Conservation (phyloP, 2,329 filamentous ascomycete species). For the Exophiala viscosa region DNA sequence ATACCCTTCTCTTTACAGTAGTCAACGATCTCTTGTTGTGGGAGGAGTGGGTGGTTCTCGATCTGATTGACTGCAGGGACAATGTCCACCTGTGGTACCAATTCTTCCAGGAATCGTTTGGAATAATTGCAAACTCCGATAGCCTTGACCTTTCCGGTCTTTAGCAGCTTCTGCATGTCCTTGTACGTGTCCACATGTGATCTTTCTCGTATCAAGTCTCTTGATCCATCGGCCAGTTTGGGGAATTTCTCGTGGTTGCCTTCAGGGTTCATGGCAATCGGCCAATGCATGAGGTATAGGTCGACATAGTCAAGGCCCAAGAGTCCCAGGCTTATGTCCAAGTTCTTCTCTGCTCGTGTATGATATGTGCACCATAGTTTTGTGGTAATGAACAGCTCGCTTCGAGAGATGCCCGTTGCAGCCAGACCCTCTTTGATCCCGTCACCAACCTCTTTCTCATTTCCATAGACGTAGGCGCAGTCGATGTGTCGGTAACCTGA, state of each 20-base stretch:
- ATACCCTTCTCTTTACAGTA: conserved; percentile 51
- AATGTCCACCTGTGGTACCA: conserved; percentile 45
- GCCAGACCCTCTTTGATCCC: conserved; percentile 50
- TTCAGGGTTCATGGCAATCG: conserved; percentile 47
- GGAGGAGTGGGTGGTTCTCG: conserved; percentile 53
- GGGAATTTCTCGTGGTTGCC: conserved; percentile 45
- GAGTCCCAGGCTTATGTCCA: conserved; percentile 59
- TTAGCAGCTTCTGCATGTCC: conserved; percentile 46
- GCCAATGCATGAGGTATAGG: conserved; percentile 68
- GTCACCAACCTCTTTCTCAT: conserved; percentile 63
- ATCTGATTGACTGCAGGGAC: conserved; percentile 51
- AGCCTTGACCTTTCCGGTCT: conserved; percentile 45
- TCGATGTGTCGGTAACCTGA: conserved; percentile 39
- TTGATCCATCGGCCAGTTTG: conserved; percentile 40
- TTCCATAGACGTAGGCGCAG: conserved; percentile 49
- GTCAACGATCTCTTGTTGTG: conserved; percentile 47
- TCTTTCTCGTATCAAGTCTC: conserved; percentile 46
- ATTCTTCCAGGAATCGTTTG: conserved; percentile 45
- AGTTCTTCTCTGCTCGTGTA: conserved; percentile 60
- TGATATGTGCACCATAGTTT: conserved; percentile 67
- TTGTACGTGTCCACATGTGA: conserved; percentile 41
- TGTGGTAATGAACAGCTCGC: conserved; percentile 65
- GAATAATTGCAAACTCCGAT: conserved; percentile 54
- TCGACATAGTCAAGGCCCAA: conserved; percentile 66
- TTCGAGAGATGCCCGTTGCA: conserved; percentile 60